Evolutionary conservation across 2,329 filamentous ascomycete genomes (phyloP).

Genomic region (Exophiala sideris): DNA sequence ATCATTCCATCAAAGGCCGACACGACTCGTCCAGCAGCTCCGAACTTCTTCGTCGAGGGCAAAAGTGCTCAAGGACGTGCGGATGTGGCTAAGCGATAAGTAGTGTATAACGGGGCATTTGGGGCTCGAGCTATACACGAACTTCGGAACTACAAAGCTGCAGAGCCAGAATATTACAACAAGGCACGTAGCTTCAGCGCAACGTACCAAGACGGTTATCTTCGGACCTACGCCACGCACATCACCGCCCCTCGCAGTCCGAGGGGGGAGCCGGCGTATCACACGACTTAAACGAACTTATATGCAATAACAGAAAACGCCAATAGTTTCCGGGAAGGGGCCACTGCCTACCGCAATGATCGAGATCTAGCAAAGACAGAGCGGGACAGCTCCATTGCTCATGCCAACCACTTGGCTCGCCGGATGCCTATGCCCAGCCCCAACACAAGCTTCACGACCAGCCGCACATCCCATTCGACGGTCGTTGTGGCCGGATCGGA

Average conservation of each 20-base stretch:
- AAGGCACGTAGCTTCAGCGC: constrained; percentile 40
- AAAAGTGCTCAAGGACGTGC: constrained; percentile 15
- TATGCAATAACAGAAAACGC: constrained; percentile 32
- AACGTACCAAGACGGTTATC: constrained; percentile 35
- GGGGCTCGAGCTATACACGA: constrained; percentile 24
- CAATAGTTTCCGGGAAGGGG: constrained; percentile 36
- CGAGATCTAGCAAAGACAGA: constrained; percentile 39
- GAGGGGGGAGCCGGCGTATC: constrained; percentile 34
- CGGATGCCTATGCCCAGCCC: constrained; percentile 11
- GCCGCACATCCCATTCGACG: constrained; percentile 12
- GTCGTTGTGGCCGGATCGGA: no score
- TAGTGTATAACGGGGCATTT: constrained; percentile 15
- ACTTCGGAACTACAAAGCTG: constrained; percentile 25
- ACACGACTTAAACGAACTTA: constrained; percentile 38
- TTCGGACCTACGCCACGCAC: constrained; percentile 14
- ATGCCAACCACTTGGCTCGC: constrained; percentile 29
- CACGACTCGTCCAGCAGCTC: constrained; percentile 27
- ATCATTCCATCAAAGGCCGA: constrained; percentile 28
- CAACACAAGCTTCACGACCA: constrained; percentile 1
- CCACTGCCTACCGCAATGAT: constrained; percentile 40
- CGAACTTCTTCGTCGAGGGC: constrained; percentile 23
- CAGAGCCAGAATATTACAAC: constrained; percentile 36
- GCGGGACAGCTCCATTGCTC: constrained; percentile 37
- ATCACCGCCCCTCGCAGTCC: constrained; percentile 7
- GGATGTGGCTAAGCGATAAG: constrained; percentile 15